Evolutionary conservation across 116 monocot genomes (phyloP), one percentile per base, ranked within the genome.

Genomic region (Papilionanthe hybrid): DNA sequence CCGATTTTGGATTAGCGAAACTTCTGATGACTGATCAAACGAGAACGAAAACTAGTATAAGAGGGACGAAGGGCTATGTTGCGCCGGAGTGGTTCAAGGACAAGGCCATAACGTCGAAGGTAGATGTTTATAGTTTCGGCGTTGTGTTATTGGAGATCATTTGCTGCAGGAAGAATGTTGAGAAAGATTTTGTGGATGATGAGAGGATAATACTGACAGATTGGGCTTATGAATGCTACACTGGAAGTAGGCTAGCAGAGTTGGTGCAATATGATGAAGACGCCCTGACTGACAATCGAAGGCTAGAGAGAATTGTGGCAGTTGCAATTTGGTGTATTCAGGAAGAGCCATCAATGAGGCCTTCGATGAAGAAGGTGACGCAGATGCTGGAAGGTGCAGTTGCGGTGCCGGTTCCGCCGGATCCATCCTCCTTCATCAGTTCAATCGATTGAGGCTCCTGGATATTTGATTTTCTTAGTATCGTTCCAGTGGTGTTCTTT

Each of bases 1-100:
- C 93, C 0, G 91, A 91, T 49, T 93, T 93, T 15, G 93, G 93
- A 0, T 45, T 93, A 13, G 84, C 93, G 0, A 91, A 89, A 76
- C 89, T 91, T 10, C 32, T 91, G 1, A 27, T 41, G 0, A 43
- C 79, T 0, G 83, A 86, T 13, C 83, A 86, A 25, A 87, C 85
- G 5, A 77, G 83, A 1, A 82, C 84, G 0, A 82, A 45, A 47
- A 89, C 91, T 0, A 81, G 55, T 20, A 60, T 86, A 8, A 77
- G 91, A 15, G 93, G 93, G 7, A 93, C 89, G 0, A 82, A 58
- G 56, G 91, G 93, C 8, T 91, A 93, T 32, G 55, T 91, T 0
- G 91, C 91, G 0, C 89, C 91, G 0, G 89, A 93, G 68, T 91
- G 89, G 89, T 83, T 86, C 82, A 87, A 75, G 65, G 84, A 77